Base-by-base conservation (phyloP, 2,329 filamentous ascomycete genomes). In the Scedosporium aurantiacum region DNA sequence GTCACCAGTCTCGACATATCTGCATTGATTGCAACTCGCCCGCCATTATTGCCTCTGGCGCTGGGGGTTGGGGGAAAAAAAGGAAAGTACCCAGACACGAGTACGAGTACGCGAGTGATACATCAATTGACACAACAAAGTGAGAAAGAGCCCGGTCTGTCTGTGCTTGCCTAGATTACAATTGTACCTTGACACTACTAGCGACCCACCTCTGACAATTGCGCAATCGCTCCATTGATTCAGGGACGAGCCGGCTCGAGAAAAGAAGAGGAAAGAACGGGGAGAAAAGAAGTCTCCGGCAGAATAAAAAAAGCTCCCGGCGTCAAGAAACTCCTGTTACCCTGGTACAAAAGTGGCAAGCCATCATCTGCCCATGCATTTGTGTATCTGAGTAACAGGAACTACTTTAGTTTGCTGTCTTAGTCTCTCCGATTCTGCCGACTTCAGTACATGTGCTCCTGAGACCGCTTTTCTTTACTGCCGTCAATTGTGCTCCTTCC, bases 391-490 rank as follows among this genome's bases (percentile, higher is more conserved):
- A 23, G 7, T 54, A 25, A 28, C 50, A 23, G 12, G 8, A 2
- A 54, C 18, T 54, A 25, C 50, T 54, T 23, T 54, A 14, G 50
- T 16, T 54, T 10, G 23, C 21, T 37, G 32, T 37, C 32, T 37
- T 12, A 12, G 32, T 37, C 10, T 12, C 32, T 37, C 32, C 10
- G 10, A 12, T 14, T 25, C 50, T 18, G 23, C 50, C 50, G 50
- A 18, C 50, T 54, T 54, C 23, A 14, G 18, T 25, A 14, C 18
- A 14, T 54, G 12, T 23, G 18, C 7, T 25, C 12, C n/a, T 21
- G 50, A 54, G 50, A 54, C 50, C 50, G 50, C 50, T 54, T 54
- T 54, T 54, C 50, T 27, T 37, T 23, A 54, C 50, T 54, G 50
- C 50, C 50, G 50, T 27, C 32, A 37, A 37, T 37, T 37, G 32